phyloP scores from a whole-genome alignment of 129 eudicot genomes.

The Mikania micrantha region DNA sequence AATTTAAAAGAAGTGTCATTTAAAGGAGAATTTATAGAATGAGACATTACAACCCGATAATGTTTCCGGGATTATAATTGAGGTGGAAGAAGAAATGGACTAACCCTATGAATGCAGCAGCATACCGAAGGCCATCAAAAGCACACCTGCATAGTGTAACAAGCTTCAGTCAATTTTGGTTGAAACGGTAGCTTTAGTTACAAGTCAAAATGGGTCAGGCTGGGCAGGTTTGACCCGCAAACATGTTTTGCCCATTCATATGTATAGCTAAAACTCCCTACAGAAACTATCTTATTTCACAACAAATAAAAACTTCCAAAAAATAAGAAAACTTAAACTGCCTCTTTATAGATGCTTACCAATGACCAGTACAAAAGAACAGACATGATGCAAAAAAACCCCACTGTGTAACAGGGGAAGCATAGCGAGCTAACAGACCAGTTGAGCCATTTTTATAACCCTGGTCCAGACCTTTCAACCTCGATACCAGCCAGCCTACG shows the following conservation, averaged over 20 bases:
- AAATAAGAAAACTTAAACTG: neutral
- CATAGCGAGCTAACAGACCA: slow-evolving; percentile 38
- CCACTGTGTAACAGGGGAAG: slow-evolving; percentile 79
- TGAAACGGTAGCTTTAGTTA: neutral
- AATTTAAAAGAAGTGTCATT: neutral
- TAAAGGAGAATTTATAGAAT: neutral
- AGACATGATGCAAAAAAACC: slow-evolving; percentile 75
- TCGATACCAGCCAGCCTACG: slow-evolving; percentile 66
- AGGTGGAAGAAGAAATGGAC: slow-evolving; percentile 11
- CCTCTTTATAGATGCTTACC: slow-evolving; percentile 39
- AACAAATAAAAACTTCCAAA: neutral
- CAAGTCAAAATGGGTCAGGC: neutral
- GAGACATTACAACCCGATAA: neutral
- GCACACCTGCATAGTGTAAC: slow-evolving; percentile 65
- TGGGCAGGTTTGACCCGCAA: neutral
- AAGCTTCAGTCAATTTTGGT: neutral
- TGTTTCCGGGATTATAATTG: neutral
- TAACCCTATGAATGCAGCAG: slow-evolving; percentile 94
- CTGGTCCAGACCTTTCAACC: slow-evolving; percentile 47
- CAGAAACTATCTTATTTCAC: neutral
- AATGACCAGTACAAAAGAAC: slow-evolving; percentile 86
- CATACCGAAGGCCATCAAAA: slow-evolving; percentile 96
- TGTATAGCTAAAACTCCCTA: neutral
- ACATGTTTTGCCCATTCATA: neutral
- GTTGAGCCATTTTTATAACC: slow-evolving; percentile 20